Conservation (phyloP, 2,329 filamentous ascomycete species). For the Fusarium sp. region DNA sequence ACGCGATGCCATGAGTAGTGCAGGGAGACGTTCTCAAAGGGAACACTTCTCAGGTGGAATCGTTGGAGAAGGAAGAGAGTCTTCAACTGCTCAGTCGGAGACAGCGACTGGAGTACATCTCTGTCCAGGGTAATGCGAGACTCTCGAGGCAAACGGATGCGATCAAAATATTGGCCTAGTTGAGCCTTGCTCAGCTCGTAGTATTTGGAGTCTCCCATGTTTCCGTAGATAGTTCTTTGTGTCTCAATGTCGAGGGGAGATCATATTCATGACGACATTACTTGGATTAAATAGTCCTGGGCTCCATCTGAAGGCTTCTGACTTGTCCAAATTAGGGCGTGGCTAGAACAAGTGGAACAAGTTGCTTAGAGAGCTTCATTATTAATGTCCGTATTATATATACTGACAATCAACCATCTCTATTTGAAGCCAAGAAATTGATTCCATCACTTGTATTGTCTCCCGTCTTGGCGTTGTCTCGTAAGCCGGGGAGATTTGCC, state of each 20-base stretch:
- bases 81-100: conserved; percentile 40
- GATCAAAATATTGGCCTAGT: conserved; percentile 26
- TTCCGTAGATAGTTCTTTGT: background rate
- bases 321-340: background rate
- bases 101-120: background rate
- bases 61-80: conserved; percentile 48
- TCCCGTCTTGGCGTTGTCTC: background rate
- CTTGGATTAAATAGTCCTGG: background rate
- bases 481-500: background rate
- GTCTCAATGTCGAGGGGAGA: background rate
- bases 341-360: background rate
- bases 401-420: background rate
- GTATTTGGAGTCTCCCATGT: background rate
- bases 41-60: conserved; percentile 61
- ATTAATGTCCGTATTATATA: background rate
- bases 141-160: conserved; percentile 9
- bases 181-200: conserved; percentile 11
- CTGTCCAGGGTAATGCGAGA: background rate
- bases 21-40: conserved; percentile 66
- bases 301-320: background rate
- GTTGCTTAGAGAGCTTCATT: background rate
- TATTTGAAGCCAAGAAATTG: background rate
- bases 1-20: conserved; percentile 58
- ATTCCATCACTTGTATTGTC: background rate
- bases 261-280: background rate